Evolutionary conservation across 2,329 filamentous ascomycete species (phyloP).

Genomic region (Samsoniella hepiali): DNA sequence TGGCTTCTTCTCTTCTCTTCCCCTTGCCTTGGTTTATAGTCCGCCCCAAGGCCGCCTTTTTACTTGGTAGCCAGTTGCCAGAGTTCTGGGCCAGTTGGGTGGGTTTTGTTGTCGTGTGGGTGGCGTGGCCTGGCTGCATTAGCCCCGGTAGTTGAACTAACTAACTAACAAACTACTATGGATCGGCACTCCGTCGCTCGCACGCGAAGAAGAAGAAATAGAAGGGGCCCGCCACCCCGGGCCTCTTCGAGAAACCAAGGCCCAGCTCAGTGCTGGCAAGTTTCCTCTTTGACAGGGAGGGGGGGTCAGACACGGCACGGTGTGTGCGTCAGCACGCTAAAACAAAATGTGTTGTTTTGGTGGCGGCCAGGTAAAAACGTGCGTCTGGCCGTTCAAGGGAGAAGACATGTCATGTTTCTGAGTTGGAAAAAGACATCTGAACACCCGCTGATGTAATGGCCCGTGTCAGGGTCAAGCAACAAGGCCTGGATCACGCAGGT

Average conservation of each 20-base stretch:
- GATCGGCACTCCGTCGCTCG: background rate
- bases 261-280: background rate
- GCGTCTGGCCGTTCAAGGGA: background rate
- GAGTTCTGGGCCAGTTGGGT: too few relatives aligned
- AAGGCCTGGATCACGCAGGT: background rate
- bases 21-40: too few relatives aligned
- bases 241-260: background rate
- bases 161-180: background rate
- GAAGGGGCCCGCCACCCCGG: background rate
- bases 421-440: background rate
- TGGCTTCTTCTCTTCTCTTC: background rate
- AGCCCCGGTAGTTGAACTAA: background rate
- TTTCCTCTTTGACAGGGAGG: background rate
- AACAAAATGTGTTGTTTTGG: background rate
- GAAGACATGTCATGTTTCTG: background rate
- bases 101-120: too few relatives aligned
- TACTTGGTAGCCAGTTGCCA: too few relatives aligned
- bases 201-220: background rate
- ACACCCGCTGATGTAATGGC: background rate
- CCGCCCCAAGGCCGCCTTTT: too few relatives aligned
- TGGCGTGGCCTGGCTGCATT: background rate
- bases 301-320: background rate
- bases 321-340: background rate
- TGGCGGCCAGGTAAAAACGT: background rate
- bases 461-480: background rate